These are phyloP conservation scores for Afroboletus lepidellus DNA, from an alignment of 1,284 basidiomycete species.

Conservation along the genomic window DNA sequence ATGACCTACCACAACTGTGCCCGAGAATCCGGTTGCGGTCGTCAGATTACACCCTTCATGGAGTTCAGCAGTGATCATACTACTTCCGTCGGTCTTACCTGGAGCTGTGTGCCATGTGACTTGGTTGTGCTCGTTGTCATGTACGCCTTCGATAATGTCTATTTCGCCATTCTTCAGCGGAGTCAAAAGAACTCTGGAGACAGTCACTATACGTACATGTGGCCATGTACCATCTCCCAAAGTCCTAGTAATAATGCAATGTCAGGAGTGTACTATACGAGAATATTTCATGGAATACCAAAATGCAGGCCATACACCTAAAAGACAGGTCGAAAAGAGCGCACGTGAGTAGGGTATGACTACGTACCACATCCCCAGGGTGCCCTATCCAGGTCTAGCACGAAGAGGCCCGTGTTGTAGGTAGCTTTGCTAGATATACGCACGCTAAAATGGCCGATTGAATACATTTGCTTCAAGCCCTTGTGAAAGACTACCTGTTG, in stretches of 20 bases:
- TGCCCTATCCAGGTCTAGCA: slow-evolving; percentile 50
- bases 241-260: slow-evolving; percentile 29
- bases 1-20: slow-evolving; percentile 44
- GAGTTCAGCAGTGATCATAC: slow-evolving; percentile 6
- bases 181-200: slow-evolving; percentile 7
- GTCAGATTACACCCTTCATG: slow-evolving; percentile 49
- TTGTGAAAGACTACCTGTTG: slow-evolving; percentile 46
- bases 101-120: slow-evolving; percentile 58
- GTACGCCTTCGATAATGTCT: slow-evolving; percentile 66
- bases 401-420: slow-evolving; percentile 55
- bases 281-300: slow-evolving; percentile 44
- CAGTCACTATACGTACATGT: slow-evolving; percentile 31
- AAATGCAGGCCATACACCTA: slow-evolving; percentile 55
- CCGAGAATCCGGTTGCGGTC: slow-evolving; percentile 45
- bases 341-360: neutral
- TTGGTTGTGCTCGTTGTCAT: slow-evolving; percentile 60
- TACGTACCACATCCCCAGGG: slow-evolving; percentile 56
- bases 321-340: slow-evolving; percentile 1
- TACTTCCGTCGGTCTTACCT: slow-evolving; percentile 34
- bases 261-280: slow-evolving; percentile 9
- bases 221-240: slow-evolving; percentile 46
- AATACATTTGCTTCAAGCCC: neutral
- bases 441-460: slow-evolving; percentile 36
- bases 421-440: slow-evolving; percentile 45
- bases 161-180: slow-evolving; percentile 55